phyloP scores from a whole-genome alignment of 2,329 filamentous ascomycete genomes.

The Herpotrichia juniperi region DNA sequence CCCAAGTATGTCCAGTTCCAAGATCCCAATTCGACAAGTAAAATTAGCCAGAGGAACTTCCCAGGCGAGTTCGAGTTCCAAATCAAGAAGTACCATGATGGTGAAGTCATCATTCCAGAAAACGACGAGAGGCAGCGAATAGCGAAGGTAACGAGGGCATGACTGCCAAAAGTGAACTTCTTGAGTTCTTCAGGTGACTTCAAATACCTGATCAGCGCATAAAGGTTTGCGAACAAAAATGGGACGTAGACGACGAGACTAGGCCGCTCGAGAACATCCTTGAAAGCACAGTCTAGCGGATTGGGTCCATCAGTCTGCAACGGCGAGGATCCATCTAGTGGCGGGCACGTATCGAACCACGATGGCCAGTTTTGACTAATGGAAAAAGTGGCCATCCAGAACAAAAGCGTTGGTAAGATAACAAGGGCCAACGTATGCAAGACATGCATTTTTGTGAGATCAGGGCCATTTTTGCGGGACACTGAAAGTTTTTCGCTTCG shows the following conservation, averaged over 20 bases:
- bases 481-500: too few relatives aligned
- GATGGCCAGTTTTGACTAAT: too few relatives aligned
- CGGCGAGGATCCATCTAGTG: too few relatives aligned
- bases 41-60: neutral
- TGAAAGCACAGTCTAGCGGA: too few relatives aligned
- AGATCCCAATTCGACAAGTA: neutral
- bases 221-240: neutral
- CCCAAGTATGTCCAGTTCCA: conserved; percentile 1
- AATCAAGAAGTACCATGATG: neutral
- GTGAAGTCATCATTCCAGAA: neutral
- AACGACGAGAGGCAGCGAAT: neutral
- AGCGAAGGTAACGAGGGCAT: neutral
- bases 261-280: neutral
- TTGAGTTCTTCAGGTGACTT: neutral
- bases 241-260: neutral
- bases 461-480: too few relatives aligned
- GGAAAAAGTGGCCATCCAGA: too few relatives aligned
- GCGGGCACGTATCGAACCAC: too few relatives aligned
- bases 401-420: neutral
- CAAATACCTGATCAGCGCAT: neutral
- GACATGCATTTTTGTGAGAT: too few relatives aligned
- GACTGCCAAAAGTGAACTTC: neutral
- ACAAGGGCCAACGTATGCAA: too few relatives aligned
- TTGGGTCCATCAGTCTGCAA: too few relatives aligned
- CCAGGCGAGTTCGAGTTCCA: neutral